Conservation (phyloP, 2,329 filamentous ascomycete genomes). For the Penicillium freii region DNA sequence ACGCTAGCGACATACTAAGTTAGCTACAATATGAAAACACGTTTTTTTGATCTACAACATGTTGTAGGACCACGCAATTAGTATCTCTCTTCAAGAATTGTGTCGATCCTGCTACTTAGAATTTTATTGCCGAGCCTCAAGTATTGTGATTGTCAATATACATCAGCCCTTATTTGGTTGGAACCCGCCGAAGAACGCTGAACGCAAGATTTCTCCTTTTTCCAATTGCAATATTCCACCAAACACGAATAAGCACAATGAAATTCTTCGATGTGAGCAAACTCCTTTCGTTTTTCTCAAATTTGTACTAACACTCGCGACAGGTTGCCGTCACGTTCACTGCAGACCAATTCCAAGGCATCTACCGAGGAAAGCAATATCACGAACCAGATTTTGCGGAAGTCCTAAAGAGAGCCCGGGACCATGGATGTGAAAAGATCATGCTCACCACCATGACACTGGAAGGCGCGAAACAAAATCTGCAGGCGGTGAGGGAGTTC, state of each 20-base stretch:
- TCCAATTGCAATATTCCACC: not conserved
- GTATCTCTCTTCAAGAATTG: too few relatives aligned
- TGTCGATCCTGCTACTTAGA: too few relatives aligned
- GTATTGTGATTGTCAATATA: not conserved
- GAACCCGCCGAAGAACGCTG: not conserved
- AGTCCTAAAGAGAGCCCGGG: conserved; percentile 21
- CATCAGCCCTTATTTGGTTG: not conserved
- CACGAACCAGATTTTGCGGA: conserved; percentile 47
- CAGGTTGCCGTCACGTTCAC: conserved; percentile 33
- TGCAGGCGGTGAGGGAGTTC: conserved; percentile 33
- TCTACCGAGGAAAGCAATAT: conserved; percentile 49
- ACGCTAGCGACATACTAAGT: too few relatives aligned
- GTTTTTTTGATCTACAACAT: too few relatives aligned
- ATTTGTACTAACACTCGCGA: not conserved
- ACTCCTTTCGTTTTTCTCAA: too few relatives aligned
- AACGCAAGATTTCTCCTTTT: not conserved
- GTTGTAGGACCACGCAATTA: too few relatives aligned
- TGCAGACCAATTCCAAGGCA: conserved; percentile 33
- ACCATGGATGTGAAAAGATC: conserved; percentile 22
- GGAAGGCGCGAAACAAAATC: conserved; percentile 42
- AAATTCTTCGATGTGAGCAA: conserved; percentile 3
- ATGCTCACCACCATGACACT: conserved; percentile 42
- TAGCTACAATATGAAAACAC: too few relatives aligned
- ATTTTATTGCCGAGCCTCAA: not conserved
- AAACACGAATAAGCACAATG: not conserved